Conservation (phyloP, 208 protist species). For the Leishmania amazonensis region DNA sequence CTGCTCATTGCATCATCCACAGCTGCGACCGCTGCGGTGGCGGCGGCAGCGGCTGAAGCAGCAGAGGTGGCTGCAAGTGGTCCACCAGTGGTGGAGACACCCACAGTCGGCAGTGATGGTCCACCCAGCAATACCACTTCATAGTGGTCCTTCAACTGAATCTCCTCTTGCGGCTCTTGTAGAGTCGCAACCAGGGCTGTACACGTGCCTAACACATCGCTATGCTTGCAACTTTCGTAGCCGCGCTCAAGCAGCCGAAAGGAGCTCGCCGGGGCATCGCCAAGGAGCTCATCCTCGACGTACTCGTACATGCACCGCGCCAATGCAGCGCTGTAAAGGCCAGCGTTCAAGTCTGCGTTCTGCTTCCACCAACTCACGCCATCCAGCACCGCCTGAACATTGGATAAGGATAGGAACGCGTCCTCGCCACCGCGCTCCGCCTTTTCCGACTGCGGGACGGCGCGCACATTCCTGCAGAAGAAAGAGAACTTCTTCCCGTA, state of each 20-base stretch:
- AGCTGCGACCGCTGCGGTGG: neutral
- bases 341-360: constrained; percentile 54
- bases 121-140: constrained; percentile 26
- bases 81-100: neutral
- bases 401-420: constrained; percentile 58
- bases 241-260: constrained; percentile 52
- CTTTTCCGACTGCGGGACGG: constrained; percentile 41
- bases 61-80: neutral
- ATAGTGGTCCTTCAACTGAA: constrained; percentile 50
- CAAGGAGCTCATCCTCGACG: constrained; percentile 66
- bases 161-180: constrained; percentile 43
- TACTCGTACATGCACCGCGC: constrained; percentile 67
- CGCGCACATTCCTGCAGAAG: constrained; percentile 44
- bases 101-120: constrained; percentile 2
- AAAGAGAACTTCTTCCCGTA: constrained; percentile 40
- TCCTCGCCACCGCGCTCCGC: constrained; percentile 66
- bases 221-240: constrained; percentile 55
- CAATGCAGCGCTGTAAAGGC: constrained; percentile 68
- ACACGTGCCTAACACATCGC: constrained; percentile 60
- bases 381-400: constrained; percentile 65
- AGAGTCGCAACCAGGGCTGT: constrained; percentile 72
- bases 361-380: constrained; percentile 82
- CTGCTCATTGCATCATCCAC: neutral
- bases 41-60: neutral
- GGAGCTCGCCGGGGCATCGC: constrained; percentile 53